Percentiles rank a stretch among this genome's conserved stretches.
These are phyloP conservation scores for Adiantum capillusveneris DNA, from an alignment of 75 land plant genomes.

Conservation along the genomic window DNA sequence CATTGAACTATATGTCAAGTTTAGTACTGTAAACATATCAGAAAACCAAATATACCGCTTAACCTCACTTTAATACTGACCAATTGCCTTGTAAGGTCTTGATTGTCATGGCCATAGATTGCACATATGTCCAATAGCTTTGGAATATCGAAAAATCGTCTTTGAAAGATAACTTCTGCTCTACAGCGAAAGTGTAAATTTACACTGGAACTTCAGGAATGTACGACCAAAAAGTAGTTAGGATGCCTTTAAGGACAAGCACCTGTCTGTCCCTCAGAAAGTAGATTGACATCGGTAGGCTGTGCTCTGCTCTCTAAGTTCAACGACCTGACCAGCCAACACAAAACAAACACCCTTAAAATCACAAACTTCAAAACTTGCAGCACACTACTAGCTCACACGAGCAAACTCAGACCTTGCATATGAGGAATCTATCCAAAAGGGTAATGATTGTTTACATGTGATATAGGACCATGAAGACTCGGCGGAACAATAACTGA, in stretches of 20 bases:
- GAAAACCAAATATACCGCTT: not conserved
- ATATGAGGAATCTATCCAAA: constrained; percentile 44
- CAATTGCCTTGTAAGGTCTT: constrained; percentile 53
- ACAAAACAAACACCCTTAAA: not conserved
- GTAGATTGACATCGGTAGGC: not conserved
- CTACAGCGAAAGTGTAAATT: constrained; percentile 4
- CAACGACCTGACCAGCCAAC: constrained; percentile 13
- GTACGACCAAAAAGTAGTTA: too few species aligned
- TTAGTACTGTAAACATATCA: too few species aligned
- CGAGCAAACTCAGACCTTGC: constrained; percentile 54
- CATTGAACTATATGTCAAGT: too few species aligned
- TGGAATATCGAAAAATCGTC: constrained; percentile 70
- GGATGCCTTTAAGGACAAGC: too few species aligned
- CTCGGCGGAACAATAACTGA: constrained; percentile 70
- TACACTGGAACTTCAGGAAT: too few species aligned
- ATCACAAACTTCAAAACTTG: constrained; percentile 33
- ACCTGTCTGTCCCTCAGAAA: not conserved
- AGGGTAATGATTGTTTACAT: constrained; percentile 41
- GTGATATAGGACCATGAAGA: constrained; percentile 77
- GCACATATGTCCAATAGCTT: constrained; percentile 89
- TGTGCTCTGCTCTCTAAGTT: too few species aligned
- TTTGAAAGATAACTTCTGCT: constrained; percentile 74
- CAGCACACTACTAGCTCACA: constrained; percentile 50
- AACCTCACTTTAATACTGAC: constrained; percentile 28
- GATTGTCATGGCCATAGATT: constrained; percentile 86